Base-by-base conservation (phyloP, 768 basidiomycete species). In the Erythrobasidium yunnanense region DNA sequence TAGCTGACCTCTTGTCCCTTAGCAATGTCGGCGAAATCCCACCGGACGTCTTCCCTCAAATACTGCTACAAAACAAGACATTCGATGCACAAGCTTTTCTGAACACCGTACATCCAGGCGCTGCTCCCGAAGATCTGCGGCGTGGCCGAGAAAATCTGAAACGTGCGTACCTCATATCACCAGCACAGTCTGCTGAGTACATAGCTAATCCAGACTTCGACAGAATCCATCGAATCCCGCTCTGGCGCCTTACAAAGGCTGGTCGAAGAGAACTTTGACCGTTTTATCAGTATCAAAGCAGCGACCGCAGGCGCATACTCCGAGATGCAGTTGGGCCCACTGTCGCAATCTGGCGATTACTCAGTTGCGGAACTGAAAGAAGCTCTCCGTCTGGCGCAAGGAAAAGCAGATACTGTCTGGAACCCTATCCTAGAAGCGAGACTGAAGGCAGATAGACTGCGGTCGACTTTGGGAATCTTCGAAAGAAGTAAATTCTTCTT, bases 401-500 rank as follows among this genome's bases (percentile, higher is more conserved):
- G 86, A 71, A 89, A 93, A 76, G 92, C 93, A 11, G 85, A 97
- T 70, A 89, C 92, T 72, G 89, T 97, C 3, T 97, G 95, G 76
- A 81, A 96, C 1, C 95, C 95, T 1, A 88, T 96, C 29, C 81
- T 99, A 45, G 93, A 97, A 75, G 96, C 96, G 69, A 84, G 91
- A 2, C 85, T 88, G 32, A 97, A 96, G 74, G 90, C 93, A 15
- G 85, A 90, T 73, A 89, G 91, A 75, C 79, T 99, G 2, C 85
- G 88, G 35, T 88, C 87, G 0, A 96, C 95, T 0, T 83, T 97
- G 4, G 87, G 89, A 33, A 89, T 97, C 20, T 96, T 99, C 70
- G 93, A 97, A 71, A 83, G 90, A 46, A 92, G 89, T 55, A 93
- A 92, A 72, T 99, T 96, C 81, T 89, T 97, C 77, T 97, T 97